Evolutionary conservation across 768 basidiomycete genomes (phyloP).

Genomic region (Crepidotus variabilis): DNA sequence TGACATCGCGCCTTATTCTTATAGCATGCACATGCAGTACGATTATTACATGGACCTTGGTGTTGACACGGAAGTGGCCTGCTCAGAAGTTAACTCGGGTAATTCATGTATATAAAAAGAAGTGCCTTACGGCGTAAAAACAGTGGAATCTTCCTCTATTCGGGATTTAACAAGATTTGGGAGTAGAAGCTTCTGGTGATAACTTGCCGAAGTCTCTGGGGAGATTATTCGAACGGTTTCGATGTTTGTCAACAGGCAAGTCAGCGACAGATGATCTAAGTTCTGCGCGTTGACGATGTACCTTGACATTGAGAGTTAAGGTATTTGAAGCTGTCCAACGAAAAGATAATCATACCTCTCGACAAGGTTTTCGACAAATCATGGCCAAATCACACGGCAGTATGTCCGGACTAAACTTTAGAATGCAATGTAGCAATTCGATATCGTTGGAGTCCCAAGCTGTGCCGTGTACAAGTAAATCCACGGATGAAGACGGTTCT

Average conservation of each 20-base stretch:
- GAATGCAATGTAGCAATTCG: conserved; percentile 33
- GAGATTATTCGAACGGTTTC: background rate
- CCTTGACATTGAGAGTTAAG: background rate
- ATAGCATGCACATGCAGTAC: conserved; percentile 45
- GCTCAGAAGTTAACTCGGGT: background rate
- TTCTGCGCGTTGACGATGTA: conserved; percentile 4
- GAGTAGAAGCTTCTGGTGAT: background rate
- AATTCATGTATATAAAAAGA: background rate
- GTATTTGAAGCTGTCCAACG: background rate
- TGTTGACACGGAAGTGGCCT: conserved; percentile 55
- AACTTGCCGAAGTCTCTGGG: background rate
- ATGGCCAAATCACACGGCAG: conserved; percentile 52
- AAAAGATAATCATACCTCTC: conserved; percentile 38
- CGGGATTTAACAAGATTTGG: background rate
- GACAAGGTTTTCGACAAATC: conserved; percentile 55
- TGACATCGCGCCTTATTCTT: conserved; percentile 50
- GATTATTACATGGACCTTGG: conserved; percentile 46
- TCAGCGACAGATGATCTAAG: conserved; percentile 1
- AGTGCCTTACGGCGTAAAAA: conserved; percentile 25
- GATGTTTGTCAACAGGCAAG: background rate
- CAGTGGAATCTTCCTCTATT: conserved; percentile 10
- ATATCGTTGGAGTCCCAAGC: conserved; percentile 37
- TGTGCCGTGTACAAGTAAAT: conserved; percentile 16
- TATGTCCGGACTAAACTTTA: conserved; percentile 40
- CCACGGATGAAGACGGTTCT: background rate